Percentiles rank a stretch among this genome's conserved stretches.
These are phyloP conservation scores for Lotus japonicus DNA, from an alignment of 306 rosid genomes.

Conservation along the genomic window DNA sequence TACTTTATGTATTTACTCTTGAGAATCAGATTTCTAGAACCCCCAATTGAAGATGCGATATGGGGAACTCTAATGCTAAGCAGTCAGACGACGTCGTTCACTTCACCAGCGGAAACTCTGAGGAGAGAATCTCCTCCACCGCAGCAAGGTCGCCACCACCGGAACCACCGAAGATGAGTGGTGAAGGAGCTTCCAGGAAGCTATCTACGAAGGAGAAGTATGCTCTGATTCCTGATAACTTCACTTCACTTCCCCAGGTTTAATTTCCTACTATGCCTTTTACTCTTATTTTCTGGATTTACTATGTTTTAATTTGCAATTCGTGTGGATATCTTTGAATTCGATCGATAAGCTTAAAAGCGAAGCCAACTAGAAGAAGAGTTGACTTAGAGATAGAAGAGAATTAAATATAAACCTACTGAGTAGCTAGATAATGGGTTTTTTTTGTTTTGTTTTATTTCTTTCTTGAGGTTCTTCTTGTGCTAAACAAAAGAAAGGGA, in stretches of 20 bases:
- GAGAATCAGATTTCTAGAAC: not conserved
- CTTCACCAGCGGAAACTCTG: not conserved
- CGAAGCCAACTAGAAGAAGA: too few species aligned
- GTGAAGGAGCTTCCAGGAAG: not conserved
- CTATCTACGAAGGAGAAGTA: slow-evolving; percentile 11
- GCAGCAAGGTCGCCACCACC: not conserved
- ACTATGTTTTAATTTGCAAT: not conserved
- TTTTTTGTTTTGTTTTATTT: too few species aligned
- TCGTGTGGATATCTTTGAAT: too few species aligned
- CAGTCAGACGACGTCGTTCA: not conserved
- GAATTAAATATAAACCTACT: too few species aligned
- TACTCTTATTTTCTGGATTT: not conserved
- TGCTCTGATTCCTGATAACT: slow-evolving; percentile 26
- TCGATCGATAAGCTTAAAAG: too few species aligned
- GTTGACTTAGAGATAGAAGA: too few species aligned
- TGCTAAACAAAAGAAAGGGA: too few species aligned
- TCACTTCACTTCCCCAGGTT: slow-evolving; percentile 24
- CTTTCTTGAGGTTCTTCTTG: too few species aligned
- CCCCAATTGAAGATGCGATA: not conserved
- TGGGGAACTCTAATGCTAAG: slow-evolving; percentile 19
- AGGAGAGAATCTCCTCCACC: not conserved
- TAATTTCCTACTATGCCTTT: not conserved
- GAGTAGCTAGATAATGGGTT: too few species aligned
- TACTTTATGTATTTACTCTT: too few species aligned
- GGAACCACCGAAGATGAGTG: not conserved